A percentile compares a stretch with the other conserved stretches of the same genome.
Evolutionary conservation across 768 basidiomycete species (phyloP).

Genomic region (Pleurotus salmoneostramineus): DNA sequence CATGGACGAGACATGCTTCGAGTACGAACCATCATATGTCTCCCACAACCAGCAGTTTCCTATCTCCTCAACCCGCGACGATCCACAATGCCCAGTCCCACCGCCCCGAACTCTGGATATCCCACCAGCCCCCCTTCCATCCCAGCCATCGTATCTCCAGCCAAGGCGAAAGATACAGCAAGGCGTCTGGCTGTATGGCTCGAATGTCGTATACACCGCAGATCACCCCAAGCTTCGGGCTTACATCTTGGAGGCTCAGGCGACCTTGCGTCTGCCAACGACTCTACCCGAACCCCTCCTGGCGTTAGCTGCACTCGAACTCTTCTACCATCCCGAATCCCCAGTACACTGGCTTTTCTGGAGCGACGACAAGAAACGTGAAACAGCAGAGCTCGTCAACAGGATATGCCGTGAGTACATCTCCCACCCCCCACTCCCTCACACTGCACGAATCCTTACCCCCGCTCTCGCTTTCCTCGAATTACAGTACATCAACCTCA

Average conservation of each 20-base stretch:
- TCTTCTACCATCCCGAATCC: slow-evolving; percentile 51
- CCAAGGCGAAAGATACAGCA: not conserved
- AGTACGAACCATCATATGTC: not conserved
- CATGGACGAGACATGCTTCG: not conserved
- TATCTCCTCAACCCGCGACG: slow-evolving; percentile 6
- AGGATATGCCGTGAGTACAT: slow-evolving; percentile 46
- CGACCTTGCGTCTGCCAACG: slow-evolving; percentile 32
- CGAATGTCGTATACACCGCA: slow-evolving; percentile 13
- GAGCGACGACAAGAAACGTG: slow-evolving; percentile 43
- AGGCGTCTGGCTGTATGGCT: slow-evolving; percentile 8
- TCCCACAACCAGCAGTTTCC: not conserved
- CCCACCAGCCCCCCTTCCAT: not conserved
- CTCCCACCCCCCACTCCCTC: not conserved
- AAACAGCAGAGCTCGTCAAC: slow-evolving; percentile 50
- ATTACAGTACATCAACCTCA: slow-evolving; percentile 32
- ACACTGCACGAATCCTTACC: not conserved
- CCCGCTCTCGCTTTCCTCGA: slow-evolving; percentile 1
- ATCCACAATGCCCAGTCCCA: not conserved
- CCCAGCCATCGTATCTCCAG: not conserved
- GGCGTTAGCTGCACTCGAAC: slow-evolving; percentile 56
- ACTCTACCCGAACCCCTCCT: slow-evolving; percentile 42
- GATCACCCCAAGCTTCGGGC: slow-evolving; percentile 44
- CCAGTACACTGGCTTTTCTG: slow-evolving; percentile 65
- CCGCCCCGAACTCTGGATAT: not conserved
- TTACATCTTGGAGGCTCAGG: slow-evolving; percentile 41